Evolutionary conservation across 2,329 filamentous ascomycete genomes (phyloP).

Genomic region (Chrysoporthe puriensis): DNA sequence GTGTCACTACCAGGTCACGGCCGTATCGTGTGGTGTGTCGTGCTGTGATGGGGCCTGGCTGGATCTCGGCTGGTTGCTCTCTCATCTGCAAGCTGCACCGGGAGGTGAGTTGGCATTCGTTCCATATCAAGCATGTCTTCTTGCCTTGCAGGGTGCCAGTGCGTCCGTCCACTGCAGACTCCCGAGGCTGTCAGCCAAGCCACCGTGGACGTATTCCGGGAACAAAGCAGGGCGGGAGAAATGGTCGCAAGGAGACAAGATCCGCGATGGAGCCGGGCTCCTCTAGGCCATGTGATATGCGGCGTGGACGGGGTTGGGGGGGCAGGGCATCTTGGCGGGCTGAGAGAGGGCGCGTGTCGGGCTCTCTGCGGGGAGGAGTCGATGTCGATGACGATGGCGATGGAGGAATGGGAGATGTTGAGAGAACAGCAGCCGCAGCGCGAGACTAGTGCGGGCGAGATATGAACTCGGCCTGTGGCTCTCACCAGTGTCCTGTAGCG

Average conservation of each 20-base stretch:
- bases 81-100: too few species aligned
- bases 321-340: not conserved
- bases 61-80: too few species aligned
- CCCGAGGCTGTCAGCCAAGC: conserved; percentile 2
- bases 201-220: conserved; percentile 3
- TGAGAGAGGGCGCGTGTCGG: not conserved
- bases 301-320: not conserved
- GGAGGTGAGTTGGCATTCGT: not conserved
- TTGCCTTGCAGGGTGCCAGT: conserved; percentile 10
- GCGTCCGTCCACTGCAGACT: conserved; percentile 1
- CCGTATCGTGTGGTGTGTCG: not conserved
- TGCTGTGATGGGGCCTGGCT: not conserved
- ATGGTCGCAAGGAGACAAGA: not conserved
- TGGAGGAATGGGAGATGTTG: too few species aligned
- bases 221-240: not conserved
- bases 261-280: too few species aligned
- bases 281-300: not conserved
- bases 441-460: too few species aligned
- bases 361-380: not conserved
- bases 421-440: too few species aligned
- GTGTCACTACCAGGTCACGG: not conserved
- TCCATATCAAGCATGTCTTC: conserved; percentile 1
- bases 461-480: too few species aligned
- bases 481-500: too few species aligned
- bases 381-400: too few species aligned